Evolutionary conservation across 805 yeast genomes (phyloP).

Genomic region (Pichia exigua): DNA sequence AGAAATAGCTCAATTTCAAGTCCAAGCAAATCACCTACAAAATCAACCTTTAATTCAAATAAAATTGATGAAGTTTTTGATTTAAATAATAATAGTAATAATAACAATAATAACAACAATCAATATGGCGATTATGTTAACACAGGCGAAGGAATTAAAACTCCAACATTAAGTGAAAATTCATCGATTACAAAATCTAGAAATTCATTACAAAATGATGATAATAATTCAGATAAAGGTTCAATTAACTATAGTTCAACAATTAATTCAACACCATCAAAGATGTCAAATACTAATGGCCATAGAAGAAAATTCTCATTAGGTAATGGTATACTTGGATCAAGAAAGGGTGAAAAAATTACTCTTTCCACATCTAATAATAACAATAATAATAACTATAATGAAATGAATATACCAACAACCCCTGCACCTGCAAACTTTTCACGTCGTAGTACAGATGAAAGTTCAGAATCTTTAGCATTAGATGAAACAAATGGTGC

Average conservation of each 20-base stretch:
- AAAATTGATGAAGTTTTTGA: constrained; percentile 14
- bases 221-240: constrained; percentile 26
- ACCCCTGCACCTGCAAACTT: constrained; percentile 34
- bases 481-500: constrained; percentile 47
- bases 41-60: constrained; percentile 1
- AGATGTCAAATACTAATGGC: constrained; percentile 18
- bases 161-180: constrained; percentile 14
- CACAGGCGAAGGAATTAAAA: constrained; percentile 5
- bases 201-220: constrained; percentile 15
- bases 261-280: constrained; percentile 21
- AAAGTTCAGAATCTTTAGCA: constrained; percentile 57
- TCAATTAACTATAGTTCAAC: constrained; percentile 18
- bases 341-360: constrained; percentile 32
- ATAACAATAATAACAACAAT: neutral
- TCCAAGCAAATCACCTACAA: constrained; percentile 8
- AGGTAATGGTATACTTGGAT: constrained; percentile 47
- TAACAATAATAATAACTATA: constrained; percentile 39
- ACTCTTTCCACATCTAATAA: constrained; percentile 23
- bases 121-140: constrained; percentile 9
- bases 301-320: constrained; percentile 60
- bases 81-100: neutral
- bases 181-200: constrained; percentile 14
- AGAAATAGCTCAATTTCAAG: neutral
- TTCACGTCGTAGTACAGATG: constrained; percentile 28
- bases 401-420: constrained; percentile 27